Base-by-base conservation (phyloP, 805 yeast genomes). In the Torulaspora microellipsoides region DNA sequence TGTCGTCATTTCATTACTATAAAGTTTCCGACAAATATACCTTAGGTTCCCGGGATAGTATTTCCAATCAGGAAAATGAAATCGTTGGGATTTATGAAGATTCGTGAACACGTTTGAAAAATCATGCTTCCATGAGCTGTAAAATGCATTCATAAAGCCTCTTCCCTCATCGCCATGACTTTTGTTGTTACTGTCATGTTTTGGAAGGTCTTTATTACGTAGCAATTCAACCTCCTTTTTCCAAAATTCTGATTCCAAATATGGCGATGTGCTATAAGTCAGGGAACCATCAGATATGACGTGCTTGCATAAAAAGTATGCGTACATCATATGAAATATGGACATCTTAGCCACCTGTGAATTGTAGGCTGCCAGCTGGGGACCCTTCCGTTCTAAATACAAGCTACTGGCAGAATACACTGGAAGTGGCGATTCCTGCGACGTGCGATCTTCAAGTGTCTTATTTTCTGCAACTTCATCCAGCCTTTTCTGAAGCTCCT, bases 271-370 rank as follows among this genome's bases (percentile, higher is more conserved):
- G 14, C 8, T 17, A 14, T 23, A 15, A 6, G 34, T 14, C 6
- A 3, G n/a, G 23, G 31, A 29, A 29, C 34, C 35, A 25, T 14
- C n/a, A 25, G 38, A 30, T 15, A 38, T 17, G 6, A 57, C 55
- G 20, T 48, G 47, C 30, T 49, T 51, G 45, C 51, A 56, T 15
- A 59, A 30, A 15, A 51, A 52, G 41, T 39, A 62, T 3, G 64
- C 52, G 46, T 60, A 59, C n/a, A 62, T 30, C 52, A 62, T 45
- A 40, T 58, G 53, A 37, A 58, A 62, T 6, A 62, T 31, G 1
- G 64, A 57, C 48, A 56, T 48, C 34, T 57, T 62, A 1, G 51
- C 56, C 32, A 48, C 33, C 27, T 55, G 48, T 2, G 56, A 45
- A 34, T 49, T 46, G 29, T 38, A 41, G 15, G 49, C 33, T 13